Evolutionary conservation across 345 rosid species (phyloP).

Genomic region (Balakata baccata): DNA sequence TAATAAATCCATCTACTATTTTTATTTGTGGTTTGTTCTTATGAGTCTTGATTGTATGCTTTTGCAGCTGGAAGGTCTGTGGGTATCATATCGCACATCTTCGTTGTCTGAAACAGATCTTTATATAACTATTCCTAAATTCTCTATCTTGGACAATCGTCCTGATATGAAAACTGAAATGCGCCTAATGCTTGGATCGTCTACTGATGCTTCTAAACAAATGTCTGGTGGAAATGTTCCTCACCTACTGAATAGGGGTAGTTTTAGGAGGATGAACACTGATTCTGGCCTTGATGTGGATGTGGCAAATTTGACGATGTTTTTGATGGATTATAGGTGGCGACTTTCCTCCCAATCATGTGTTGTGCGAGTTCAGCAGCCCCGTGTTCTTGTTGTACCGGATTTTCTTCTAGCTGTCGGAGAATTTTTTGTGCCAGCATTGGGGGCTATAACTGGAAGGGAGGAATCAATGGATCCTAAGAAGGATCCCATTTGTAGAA

Average conservation of each 20-base stretch:
- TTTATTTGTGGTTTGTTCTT: conserved; percentile 9
- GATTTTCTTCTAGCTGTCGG: conserved; percentile 94
- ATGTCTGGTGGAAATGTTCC: conserved; percentile 59
- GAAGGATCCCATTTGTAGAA: conserved; percentile 82
- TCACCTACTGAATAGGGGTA: conserved; percentile 43
- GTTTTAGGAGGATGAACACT: conserved; percentile 46
- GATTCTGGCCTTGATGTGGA: conserved; percentile 52
- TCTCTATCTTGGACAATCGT: conserved; percentile 85
- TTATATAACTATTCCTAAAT: conserved; percentile 80
- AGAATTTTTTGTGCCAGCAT: conserved; percentile 90
- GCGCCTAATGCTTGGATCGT: conserved; percentile 99
- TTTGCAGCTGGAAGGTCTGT: conserved; percentile 87
- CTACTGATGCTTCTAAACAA: conserved; percentile 76
- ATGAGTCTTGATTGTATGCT: conserved; percentile 10
- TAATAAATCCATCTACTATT: neutral
- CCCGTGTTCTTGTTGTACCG: conserved; percentile 89
- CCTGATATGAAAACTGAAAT: conserved; percentile 87
- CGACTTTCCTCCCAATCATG: conserved; percentile 78
- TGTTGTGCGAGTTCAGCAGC: conserved; percentile 89
- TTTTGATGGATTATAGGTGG: conserved; percentile 95
- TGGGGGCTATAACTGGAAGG: conserved; percentile 87
- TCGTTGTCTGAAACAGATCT: conserved; percentile 90
- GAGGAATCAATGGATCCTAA: conserved; percentile 87
- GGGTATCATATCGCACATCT: conserved; percentile 91
- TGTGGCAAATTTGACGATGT: conserved; percentile 75